Evolutionary conservation across 116 monocot genomes (phyloP).

Genomic region (Phalaenopsis hybrid): DNA sequence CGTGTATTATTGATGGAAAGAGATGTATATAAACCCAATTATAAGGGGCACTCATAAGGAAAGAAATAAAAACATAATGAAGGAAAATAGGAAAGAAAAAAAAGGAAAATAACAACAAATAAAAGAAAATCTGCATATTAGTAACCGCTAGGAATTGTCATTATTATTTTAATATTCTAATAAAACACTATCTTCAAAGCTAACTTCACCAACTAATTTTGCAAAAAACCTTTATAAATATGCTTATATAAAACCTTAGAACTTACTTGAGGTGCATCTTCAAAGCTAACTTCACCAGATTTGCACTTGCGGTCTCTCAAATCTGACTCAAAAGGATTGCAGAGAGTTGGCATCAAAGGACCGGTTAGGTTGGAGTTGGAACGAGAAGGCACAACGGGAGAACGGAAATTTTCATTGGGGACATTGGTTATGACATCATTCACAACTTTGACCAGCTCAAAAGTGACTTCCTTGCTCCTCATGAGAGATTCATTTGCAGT

Average conservation of each 20-base stretch:
- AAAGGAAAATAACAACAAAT: too few relatives aligned
- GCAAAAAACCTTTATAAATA: background rate
- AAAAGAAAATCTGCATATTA: too few relatives aligned
- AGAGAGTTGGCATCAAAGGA: slow-evolving; percentile 30
- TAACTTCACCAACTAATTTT: too few relatives aligned
- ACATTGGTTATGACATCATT: slow-evolving; percentile 51
- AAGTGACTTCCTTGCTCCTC: slow-evolving; percentile 56
- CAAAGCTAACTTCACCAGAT: slow-evolving; percentile 29
- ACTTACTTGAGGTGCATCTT: slow-evolving; percentile 25
- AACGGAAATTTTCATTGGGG: slow-evolving; percentile 48
- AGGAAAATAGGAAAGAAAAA: too few relatives aligned
- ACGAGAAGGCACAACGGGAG: slow-evolving; percentile 12
- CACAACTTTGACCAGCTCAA: slow-evolving; percentile 55
- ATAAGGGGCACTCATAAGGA: too few relatives aligned
- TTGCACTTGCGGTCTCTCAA: slow-evolving; percentile 31
- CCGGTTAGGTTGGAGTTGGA: slow-evolving; percentile 61
- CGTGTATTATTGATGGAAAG: too few relatives aligned
- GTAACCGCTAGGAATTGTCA: too few relatives aligned
- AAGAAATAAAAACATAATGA: too few relatives aligned
- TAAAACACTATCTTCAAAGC: too few relatives aligned
- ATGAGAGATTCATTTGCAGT: slow-evolving; percentile 65
- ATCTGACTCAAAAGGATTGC: slow-evolving; percentile 35
- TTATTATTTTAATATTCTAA: too few relatives aligned
- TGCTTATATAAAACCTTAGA: background rate
- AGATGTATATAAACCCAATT: too few relatives aligned